Conservation (phyloP, 2,329 filamentous ascomycete species). For the Atkinsonella texensis region DNA sequence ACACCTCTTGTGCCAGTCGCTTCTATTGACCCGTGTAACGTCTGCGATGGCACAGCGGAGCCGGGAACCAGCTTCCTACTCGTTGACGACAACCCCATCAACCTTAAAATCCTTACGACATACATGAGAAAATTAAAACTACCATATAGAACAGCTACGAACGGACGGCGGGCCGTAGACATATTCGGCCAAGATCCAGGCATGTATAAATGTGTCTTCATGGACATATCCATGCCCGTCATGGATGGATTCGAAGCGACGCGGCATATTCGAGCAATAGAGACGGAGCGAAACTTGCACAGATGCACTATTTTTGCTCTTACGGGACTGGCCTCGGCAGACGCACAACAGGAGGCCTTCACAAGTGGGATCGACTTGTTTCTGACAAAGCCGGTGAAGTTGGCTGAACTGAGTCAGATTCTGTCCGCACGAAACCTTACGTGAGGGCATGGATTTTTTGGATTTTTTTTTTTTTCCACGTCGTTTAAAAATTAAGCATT, state of each 20-base stretch:
- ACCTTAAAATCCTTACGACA: constrained; percentile 18
- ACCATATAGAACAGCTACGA: constrained; percentile 12
- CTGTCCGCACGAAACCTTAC: constrained; percentile 1
- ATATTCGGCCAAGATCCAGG: constrained; percentile 10
- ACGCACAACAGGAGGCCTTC: constrained; percentile 37
- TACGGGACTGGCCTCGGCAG: constrained; percentile 34
- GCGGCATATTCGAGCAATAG: constrained; percentile 25
- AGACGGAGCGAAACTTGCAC: not conserved
- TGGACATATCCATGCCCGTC: constrained; percentile 42
- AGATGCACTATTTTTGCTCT: constrained; percentile 32
- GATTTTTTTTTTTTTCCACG: no score
- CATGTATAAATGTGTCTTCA: constrained; percentile 17
- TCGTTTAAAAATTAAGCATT: no score
- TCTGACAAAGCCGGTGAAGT: constrained; percentile 37
- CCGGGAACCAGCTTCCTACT: constrained; percentile 11
- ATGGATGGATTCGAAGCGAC: constrained; percentile 38
- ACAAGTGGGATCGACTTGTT: constrained; percentile 39
- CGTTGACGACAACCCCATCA: constrained; percentile 27
- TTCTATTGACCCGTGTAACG: not conserved
- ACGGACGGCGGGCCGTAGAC: constrained; percentile 18
- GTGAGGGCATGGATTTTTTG: not conserved
- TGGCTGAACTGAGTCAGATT: constrained; percentile 20
- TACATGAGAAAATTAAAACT: constrained; percentile 18
- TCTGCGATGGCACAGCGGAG: not conserved
- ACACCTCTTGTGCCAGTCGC: not conserved